Evolutionary conservation across 1,284 basidiomycete genomes (phyloP), one percentile per base, ranked within the genome.

Genomic region (Cutaneotrichosporon cyanovorans): DNA sequence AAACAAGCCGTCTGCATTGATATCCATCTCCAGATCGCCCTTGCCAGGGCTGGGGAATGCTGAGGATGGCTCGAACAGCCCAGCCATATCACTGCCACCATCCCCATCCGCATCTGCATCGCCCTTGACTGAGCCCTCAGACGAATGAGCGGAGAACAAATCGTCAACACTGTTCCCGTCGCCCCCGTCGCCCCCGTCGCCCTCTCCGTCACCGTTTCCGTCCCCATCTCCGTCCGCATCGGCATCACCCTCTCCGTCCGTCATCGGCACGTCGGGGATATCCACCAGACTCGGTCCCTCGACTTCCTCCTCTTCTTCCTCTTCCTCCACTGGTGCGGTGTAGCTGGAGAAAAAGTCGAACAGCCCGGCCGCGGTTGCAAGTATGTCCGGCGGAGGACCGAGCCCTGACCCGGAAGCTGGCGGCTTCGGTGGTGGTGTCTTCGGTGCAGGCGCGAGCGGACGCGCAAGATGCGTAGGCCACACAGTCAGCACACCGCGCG

Each of bases 401-500:
- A 54, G 42, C 14, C 50, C 50, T 3, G 39, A 16, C 10, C 38
- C 36, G 3, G 38, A 34, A 3, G 19, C 35, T 18, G 10, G 35
- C 10, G 40, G 34, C 9, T n/a, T 28, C 14, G 41, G 35, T 15
- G 18, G n/a, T 21, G 19, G 18, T 19, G 16, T 3, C 41, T 34
- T 34, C 6, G 14, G 11, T 15, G 32, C 14, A 0, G 38, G 42
- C 7, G 52, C 48, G 0, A 51, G 51, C 8, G 45, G 45, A 1
- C 45, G 43, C 16, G 34, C 48, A 10, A 68, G 56, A 37, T 63
- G 60, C n/a, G 51, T 58, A 1, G 66, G 66, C 66, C 66, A 68
- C 5, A 68, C 48, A 4, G 63, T 63, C 4, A 68, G 25, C 3
- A 68, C 54, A 12, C 66, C 66, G 25, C 56, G 45, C 18, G 42